These are phyloP conservation scores for Calendula officinalis DNA, from an alignment of 129 eudicot species.

Conservation along the genomic window DNA sequence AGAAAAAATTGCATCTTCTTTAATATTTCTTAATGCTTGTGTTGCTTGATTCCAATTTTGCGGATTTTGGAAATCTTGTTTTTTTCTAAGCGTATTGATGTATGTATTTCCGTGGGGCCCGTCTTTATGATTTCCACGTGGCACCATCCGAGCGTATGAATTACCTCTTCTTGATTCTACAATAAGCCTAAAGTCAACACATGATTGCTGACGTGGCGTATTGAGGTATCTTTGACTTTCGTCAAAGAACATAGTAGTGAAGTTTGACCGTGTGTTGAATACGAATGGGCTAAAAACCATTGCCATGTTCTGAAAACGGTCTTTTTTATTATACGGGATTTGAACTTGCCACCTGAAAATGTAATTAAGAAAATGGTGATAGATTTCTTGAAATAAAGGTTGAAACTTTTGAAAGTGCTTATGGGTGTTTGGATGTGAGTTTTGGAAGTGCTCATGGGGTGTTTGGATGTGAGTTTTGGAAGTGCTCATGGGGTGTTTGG, in stretches of 20 bases:
- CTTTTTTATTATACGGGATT: conserved; percentile 25
- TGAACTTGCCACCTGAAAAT: conserved; percentile 55
- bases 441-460: neutral
- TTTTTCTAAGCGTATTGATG: conserved; percentile 4
- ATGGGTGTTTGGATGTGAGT: neutral
- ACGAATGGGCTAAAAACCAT: conserved; percentile 26
- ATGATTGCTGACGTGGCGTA: conserved; percentile 7
- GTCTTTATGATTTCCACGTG: conserved; percentile 21
- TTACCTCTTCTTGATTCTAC: conserved; percentile 22
- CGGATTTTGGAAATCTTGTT: neutral
- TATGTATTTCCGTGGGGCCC: conserved; percentile 1
- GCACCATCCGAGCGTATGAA: conserved; percentile 33
- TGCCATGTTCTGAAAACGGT: conserved; percentile 18
- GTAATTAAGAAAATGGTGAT: neutral
- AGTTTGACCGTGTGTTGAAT: conserved; percentile 36
- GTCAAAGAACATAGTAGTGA: conserved; percentile 26
- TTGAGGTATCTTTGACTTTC: conserved; percentile 21
- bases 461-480: neutral
- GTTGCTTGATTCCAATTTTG: conserved; percentile 20
- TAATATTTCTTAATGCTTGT: neutral
- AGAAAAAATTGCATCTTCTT: neutral
- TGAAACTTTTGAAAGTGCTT: neutral
- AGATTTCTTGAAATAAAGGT: too few species aligned
- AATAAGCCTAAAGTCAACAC: conserved; percentile 25
- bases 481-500: too few species aligned